Base-by-base conservation (phyloP, 2,329 filamentous ascomycete genomes). In the Orbilia oligospora region DNA sequence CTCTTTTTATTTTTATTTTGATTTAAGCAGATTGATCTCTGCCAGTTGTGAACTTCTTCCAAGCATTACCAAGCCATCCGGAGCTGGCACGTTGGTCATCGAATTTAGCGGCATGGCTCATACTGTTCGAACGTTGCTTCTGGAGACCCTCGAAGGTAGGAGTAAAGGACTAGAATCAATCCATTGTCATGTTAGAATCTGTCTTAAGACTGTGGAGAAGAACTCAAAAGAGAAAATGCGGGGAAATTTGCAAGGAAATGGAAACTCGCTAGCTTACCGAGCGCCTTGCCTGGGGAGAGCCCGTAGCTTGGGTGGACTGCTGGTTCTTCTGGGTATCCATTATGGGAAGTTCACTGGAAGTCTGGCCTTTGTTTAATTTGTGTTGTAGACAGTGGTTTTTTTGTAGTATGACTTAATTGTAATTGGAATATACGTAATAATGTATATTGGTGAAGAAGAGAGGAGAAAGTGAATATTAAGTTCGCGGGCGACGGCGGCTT, bases 31-130 rank as follows among this genome's bases (percentile, higher is more conserved):
- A 30, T 16, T 73, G 70, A 20, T 75, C 76, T 71, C 76, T 70
- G 8, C 70, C 76, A 10, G 70, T 79, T 4, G 70, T 79, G 22
- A 75, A 79, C 27, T 75, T 79, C 56, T 65, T 72, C 76, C 76
- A 79, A 9, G 70, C 65, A 14, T 63, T 73, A n/a, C 69, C 58
- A 8, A 79, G 24, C 36, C 55, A 75, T 4, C 76, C 76, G 5
- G 33, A n/a, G 5, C 38, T 5, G 22, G 70, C 51, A 67, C 38
- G 70, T 30, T 79, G 76, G 58, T 79, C 76, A 36, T 79, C 70
- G 56, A 79, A 79, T 67, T 79, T 73, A 36, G 76, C 76, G 48
- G 76, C 53, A 41, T 79, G 69, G 49, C 58, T 71, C 55, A 70
- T 75, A 33, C 70, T 73, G 44, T 67, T 79, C 5, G 64, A 56